phyloP scores from a whole-genome alignment of 2,329 filamentous ascomycete species.

The Emergomyces orientalis region DNA sequence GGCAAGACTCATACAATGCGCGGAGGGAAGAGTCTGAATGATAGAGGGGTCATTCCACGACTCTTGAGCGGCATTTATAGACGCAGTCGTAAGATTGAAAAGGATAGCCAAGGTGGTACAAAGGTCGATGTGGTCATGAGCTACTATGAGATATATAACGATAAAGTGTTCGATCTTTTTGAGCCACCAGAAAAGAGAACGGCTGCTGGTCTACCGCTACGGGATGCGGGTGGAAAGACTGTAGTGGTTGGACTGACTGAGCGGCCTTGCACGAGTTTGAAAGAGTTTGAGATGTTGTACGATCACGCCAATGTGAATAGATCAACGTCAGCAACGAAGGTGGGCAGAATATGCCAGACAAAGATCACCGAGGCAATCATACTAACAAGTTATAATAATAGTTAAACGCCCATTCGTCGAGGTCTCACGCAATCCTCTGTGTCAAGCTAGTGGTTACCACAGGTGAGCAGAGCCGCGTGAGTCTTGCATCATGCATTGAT shows the following conservation, averaged over 20 bases:
- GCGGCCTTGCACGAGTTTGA: slow-evolving; percentile 69
- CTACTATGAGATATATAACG: slow-evolving; percentile 96
- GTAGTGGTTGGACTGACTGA: slow-evolving; percentile 80
- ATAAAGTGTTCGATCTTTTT: slow-evolving; percentile 86
- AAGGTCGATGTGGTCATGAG: slow-evolving; percentile 66
- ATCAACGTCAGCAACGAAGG: slow-evolving; percentile 79
- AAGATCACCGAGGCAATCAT: background rate
- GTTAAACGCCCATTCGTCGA: slow-evolving; percentile 81
- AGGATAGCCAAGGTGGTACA: slow-evolving; percentile 63
- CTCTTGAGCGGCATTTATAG: slow-evolving; percentile 79
- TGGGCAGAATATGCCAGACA: slow-evolving; percentile 20
- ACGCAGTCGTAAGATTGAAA: slow-evolving; percentile 71
- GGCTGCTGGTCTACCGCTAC: slow-evolving; percentile 65
- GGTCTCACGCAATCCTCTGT: slow-evolving; percentile 82
- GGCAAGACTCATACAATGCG: slow-evolving; percentile 97
- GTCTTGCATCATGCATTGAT: slow-evolving; percentile 87
- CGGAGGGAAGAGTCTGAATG: slow-evolving; percentile 74
- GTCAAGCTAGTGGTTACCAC: slow-evolving; percentile 77
- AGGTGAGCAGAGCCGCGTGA: slow-evolving; percentile 58
- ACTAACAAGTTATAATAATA: slow-evolving; percentile 23
- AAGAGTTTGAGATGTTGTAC: slow-evolving; percentile 83
- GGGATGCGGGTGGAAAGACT: slow-evolving; percentile 79
- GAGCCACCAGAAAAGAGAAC: slow-evolving; percentile 81
- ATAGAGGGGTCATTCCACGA: slow-evolving; percentile 79
- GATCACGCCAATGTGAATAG: slow-evolving; percentile 87